A percentile compares a stretch with the other conserved stretches of the same genome.
phyloP scores from a whole-genome alignment of 768 basidiomycete species.

The Pulveroboletus sp. region DNA sequence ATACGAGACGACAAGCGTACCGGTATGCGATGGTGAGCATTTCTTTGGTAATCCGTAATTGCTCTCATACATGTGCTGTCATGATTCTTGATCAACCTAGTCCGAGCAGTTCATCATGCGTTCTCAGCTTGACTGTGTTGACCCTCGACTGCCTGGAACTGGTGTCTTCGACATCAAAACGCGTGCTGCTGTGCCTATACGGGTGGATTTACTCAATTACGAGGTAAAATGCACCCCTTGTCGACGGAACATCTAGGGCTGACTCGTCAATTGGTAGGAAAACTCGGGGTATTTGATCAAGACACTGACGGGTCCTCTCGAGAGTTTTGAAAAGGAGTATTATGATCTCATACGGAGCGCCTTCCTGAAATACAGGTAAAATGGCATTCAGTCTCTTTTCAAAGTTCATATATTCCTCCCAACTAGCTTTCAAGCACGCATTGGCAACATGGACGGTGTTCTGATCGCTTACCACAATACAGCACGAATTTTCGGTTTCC shows the following conservation, averaged over 20 bases:
- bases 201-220: slow-evolving; percentile 81
- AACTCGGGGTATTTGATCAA: slow-evolving; percentile 76
- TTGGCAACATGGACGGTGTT: slow-evolving; percentile 96
- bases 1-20: slow-evolving; percentile 64
- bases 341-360: slow-evolving; percentile 93
- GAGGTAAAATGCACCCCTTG: slow-evolving; percentile 37
- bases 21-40: slow-evolving; percentile 72
- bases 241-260: background rate
- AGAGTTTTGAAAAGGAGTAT: slow-evolving; percentile 91
- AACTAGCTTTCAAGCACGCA: slow-evolving; percentile 84
- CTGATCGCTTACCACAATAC: slow-evolving; percentile 88
- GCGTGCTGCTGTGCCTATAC: slow-evolving; percentile 76
- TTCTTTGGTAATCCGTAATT: background rate
- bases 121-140: slow-evolving; percentile 88
- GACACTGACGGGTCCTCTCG: slow-evolving; percentile 51
- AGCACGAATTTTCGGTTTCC: slow-evolving; percentile 83
- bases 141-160: slow-evolving; percentile 75
- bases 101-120: slow-evolving; percentile 72
- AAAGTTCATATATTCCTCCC: background rate
- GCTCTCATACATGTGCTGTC: background rate
- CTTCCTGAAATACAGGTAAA: slow-evolving; percentile 87
- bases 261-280: slow-evolving; percentile 41
- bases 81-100: slow-evolving; percentile 17
- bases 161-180: slow-evolving; percentile 98
- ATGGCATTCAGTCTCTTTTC: too few species aligned